phyloP scores from a whole-genome alignment of 164 flowering plant species.

The Liriodendron chinense region DNA sequence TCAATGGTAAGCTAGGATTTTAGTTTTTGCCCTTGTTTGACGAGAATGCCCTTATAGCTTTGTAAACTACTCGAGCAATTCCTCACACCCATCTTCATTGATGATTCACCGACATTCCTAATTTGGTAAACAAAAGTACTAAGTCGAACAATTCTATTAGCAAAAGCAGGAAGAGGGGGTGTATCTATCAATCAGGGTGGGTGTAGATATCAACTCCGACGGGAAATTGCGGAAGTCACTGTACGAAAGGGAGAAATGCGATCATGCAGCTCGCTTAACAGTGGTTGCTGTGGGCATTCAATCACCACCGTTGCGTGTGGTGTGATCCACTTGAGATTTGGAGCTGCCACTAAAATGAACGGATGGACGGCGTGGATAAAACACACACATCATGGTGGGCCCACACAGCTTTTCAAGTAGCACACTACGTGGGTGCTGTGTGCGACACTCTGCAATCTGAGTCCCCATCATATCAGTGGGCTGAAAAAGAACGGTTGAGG shows the following conservation, averaged over 20 bases:
- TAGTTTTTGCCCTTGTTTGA: neutral
- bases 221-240: neutral
- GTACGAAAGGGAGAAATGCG: too few species aligned
- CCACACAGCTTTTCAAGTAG: too few species aligned
- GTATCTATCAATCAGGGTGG: too few species aligned
- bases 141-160: neutral
- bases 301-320: neutral
- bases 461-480: too few species aligned
- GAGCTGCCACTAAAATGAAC: too few species aligned
- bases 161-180: neutral
- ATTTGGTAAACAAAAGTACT: neutral
- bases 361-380: too few species aligned
- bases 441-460: too few species aligned
- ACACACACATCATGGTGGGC: too few species aligned
- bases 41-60: neutral
- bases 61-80: too few species aligned
- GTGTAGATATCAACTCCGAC: neutral
- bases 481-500: too few species aligned
- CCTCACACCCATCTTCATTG: too few species aligned
- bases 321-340: neutral
- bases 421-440: too few species aligned
- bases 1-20: conserved; percentile 33
- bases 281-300: neutral
- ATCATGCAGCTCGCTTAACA: neutral
- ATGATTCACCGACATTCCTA: neutral